Conservation (phyloP, 176 grass and related monocot genomes). For the Aechmea fasciata region DNA sequence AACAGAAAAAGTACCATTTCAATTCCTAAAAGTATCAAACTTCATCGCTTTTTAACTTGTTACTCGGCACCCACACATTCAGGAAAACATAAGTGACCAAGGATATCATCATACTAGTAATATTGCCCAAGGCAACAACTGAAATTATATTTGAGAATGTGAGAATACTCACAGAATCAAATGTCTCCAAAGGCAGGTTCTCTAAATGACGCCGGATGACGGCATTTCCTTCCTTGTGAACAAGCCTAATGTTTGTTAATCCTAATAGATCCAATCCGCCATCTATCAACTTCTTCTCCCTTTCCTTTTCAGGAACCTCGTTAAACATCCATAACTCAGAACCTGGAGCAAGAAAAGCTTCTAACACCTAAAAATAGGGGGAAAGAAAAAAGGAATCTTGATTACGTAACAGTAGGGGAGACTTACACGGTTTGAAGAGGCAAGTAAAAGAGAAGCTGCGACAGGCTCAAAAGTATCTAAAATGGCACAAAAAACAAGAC, state of each 20-base stretch:
- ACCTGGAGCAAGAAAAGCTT: constrained; percentile 86
- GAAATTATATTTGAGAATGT: not conserved
- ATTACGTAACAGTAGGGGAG: not conserved
- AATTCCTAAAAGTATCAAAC: no score
- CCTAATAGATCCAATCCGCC: constrained; percentile 69
- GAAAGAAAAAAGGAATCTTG: constrained; percentile 3
- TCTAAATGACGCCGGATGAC: constrained; percentile 90
- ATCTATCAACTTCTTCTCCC: constrained; percentile 78
- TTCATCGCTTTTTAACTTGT: no score
- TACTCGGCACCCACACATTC: no score
- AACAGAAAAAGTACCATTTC: no score
- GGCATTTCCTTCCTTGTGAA: constrained; percentile 98
- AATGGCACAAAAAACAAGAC: not conserved
- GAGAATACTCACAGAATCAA: constrained; percentile 78
- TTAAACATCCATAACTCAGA: constrained; percentile 99
- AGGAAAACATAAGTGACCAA: no score
- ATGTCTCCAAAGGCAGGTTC: constrained; percentile 89
- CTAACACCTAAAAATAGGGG: constrained; percentile 52
- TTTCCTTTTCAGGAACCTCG: constrained; percentile 90
- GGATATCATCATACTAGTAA: no score
- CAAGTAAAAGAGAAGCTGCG: not conserved
- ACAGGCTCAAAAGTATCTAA: not conserved
- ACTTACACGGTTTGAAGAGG: no score
- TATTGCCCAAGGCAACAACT: no score
- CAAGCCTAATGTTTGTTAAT: constrained; percentile 87